Evolutionary conservation across 2,329 filamentous ascomycete species (phyloP).

Genomic region (Scedosporium aurantiacum): DNA sequence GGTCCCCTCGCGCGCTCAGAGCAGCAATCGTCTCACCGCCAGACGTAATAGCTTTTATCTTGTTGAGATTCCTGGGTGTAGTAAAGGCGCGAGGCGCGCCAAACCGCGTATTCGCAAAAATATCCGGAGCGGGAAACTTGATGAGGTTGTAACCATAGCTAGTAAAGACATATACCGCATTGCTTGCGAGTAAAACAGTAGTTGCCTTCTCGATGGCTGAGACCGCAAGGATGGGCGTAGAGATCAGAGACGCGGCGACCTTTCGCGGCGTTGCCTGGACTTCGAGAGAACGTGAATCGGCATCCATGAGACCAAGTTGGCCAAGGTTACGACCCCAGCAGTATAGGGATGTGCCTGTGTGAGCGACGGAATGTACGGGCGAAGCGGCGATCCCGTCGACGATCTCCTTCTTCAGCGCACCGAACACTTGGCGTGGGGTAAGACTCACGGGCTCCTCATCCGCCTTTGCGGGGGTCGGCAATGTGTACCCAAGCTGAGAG

Average conservation of each 20-base stretch:
- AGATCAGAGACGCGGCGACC: conserved; percentile 68
- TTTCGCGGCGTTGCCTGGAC: conserved; percentile 73
- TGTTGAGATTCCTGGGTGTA: conserved; percentile 37
- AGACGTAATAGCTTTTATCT: conserved; percentile 61
- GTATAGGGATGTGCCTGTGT: conserved; percentile 70
- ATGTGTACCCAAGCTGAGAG: conserved; percentile 74
- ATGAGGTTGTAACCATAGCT: conserved; percentile 94
- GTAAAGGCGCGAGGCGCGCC: conserved; percentile 26
- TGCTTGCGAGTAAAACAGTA: conserved; percentile 71
- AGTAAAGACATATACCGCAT: conserved; percentile 86
- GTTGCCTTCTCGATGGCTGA: conserved; percentile 88
- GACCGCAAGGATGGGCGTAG: conserved; percentile 61
- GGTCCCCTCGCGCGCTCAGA: conserved; percentile 70
- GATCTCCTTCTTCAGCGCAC: conserved; percentile 74
- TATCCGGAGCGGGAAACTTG: conserved; percentile 64
- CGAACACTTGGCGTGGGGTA: conserved; percentile 79
- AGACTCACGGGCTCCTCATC: conserved; percentile 79
- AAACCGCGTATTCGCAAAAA: conserved; percentile 46
- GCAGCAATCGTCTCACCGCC: conserved; percentile 90
- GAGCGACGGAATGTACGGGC: conserved; percentile 79
- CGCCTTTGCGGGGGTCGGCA: conserved; percentile 53
- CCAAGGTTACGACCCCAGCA: conserved; percentile 95
- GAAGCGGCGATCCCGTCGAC: conserved; percentile 81
- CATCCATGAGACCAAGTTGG: conserved; percentile 87
- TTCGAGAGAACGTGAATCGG: conserved; percentile 83